These are phyloP conservation scores for Lipomyces yamadae DNA, from an alignment of 805 yeast genomes.

Conservation along the genomic window DNA sequence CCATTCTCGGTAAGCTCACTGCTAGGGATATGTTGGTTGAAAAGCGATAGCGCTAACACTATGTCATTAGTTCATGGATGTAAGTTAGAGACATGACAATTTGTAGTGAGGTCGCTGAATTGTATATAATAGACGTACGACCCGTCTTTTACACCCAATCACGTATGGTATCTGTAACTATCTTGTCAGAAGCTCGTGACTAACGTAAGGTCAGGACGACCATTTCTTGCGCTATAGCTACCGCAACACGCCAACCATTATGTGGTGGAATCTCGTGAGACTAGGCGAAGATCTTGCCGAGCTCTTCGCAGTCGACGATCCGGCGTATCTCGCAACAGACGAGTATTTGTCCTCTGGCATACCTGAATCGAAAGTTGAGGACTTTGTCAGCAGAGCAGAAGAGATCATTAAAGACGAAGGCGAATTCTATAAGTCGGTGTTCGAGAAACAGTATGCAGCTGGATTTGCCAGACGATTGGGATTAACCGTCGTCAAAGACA, in stretches of 20 bases:
- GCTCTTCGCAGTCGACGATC: slow-evolving; percentile 65
- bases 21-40: slow-evolving; percentile 55
- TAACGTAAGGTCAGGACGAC: slow-evolving; percentile 59
- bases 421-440: slow-evolving; percentile 65
- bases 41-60: background rate
- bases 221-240: slow-evolving; percentile 70
- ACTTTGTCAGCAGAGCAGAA: slow-evolving; percentile 64
- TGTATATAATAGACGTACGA: slow-evolving; percentile 62
- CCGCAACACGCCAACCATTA: slow-evolving; percentile 79
- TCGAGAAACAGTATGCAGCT: slow-evolving; percentile 61
- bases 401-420: slow-evolving; percentile 66
- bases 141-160: slow-evolving; percentile 84
- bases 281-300: slow-evolving; percentile 85
- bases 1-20: slow-evolving; percentile 69
- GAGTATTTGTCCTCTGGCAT: slow-evolving; percentile 48
- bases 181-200: background rate
- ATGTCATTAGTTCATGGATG: slow-evolving; percentile 34
- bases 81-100: background rate
- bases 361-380: slow-evolving; percentile 56
- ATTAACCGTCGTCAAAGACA: slow-evolving; percentile 50
- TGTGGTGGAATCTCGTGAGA: slow-evolving; percentile 91
- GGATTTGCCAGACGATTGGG: slow-evolving; percentile 74
- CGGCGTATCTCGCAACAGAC: slow-evolving; percentile 44
- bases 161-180: slow-evolving; percentile 41
- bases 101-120: background rate